Evolutionary conservation across 371 early-diverging fungal species (phyloP), one percentile per base, ranked within the genome.

Genomic region (Syncephalastrum monosporum): DNA sequence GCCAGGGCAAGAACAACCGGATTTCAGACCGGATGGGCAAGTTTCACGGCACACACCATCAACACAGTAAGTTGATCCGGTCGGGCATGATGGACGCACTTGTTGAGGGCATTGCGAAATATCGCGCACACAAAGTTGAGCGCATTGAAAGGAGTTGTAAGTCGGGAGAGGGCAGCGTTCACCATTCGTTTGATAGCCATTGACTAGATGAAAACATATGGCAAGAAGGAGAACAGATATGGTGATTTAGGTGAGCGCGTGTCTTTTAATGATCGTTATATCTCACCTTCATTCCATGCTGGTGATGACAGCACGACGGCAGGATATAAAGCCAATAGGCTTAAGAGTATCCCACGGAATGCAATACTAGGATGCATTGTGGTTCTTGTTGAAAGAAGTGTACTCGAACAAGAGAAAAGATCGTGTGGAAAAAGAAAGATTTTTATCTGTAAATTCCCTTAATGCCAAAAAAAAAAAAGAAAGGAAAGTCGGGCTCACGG

Each of bases 101-200:
- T 23, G 24, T n/a, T 42, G 45, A 25, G 82, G 82, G 51, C 82
- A 82, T 23, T 42, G 50, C n/a, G 25, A 27, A n/a, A 69, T 59
- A 55, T 80, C 75, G 44, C 69, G 63, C 14, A 77, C 82, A 55
- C 85, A 85, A 14, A 85, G 61, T 5, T 65, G 59, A 17, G 81
- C 80, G 44, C 85, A 85, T 23, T 61, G 69, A 25, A 67, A 74
- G 19, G 71, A 58, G 42, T 63, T 38, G 42, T 72, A 68, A 2
- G 75, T 68, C 1, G 69, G 71, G 17, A 72, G 54, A 1, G 77
- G 74, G 62, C 85, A 85, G 16, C 50, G 49, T 29, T 65, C 27
- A 1, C 85, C 83, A 42, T 75, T 51, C 15, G 63, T 38, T 59
- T 77, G 67, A 56, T 63, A 63, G 13, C 66, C 68, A 60, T 85